A percentile compares a stretch with the other conserved stretches of the same genome.
Conservation (phyloP, 495 filamentous ascomycete genomes). For the Schizothecium vesticola region DNA sequence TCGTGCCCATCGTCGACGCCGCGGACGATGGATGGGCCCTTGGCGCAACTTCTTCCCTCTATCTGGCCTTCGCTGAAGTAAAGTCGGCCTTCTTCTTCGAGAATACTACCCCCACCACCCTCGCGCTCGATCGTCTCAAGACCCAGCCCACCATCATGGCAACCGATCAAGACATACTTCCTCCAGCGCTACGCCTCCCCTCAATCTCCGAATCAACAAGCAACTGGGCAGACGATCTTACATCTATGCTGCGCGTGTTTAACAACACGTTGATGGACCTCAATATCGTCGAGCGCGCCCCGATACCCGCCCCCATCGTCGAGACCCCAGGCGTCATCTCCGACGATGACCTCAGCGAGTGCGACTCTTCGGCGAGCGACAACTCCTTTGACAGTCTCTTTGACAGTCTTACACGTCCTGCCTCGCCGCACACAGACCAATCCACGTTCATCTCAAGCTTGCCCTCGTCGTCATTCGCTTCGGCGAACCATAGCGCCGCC, state of each 20-base stretch:
- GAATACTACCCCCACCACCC: background rate
- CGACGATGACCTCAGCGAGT: background rate
- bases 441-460: background rate
- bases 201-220: background rate
- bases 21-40: background rate
- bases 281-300: background rate
- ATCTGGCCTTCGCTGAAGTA: background rate
- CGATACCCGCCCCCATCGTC: background rate
- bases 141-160: background rate
- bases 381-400: background rate
- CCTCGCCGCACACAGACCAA: background rate
- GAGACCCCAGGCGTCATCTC: background rate
- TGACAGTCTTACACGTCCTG: background rate
- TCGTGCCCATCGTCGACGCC: background rate
- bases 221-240: background rate
- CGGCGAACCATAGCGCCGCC: background rate
- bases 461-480: background rate
- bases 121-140: background rate
- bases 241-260: background rate
- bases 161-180: background rate
- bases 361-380: background rate
- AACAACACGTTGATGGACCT: background rate
- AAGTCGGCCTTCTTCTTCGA: background rate
- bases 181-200: background rate
- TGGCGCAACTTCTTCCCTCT: background rate